Conservation (phyloP, 2,329 filamentous ascomycete genomes). For the Aspergillus felis region DNA sequence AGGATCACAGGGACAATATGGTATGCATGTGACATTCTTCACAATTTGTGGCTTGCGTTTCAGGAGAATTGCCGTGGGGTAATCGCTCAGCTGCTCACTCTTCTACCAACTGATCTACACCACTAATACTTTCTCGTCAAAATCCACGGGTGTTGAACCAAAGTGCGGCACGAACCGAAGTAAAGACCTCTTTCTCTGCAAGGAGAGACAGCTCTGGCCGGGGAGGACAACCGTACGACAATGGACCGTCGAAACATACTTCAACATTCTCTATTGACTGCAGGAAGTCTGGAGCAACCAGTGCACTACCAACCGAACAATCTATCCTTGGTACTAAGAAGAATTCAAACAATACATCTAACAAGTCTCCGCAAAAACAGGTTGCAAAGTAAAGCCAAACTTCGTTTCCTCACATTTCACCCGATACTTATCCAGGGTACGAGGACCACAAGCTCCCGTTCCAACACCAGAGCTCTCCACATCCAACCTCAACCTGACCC, state of each 20-base stretch:
- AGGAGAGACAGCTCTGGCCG: too few species aligned
- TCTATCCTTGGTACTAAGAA: neutral
- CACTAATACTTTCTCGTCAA: too few species aligned
- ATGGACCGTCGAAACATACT: neutral
- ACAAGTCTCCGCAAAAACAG: neutral
- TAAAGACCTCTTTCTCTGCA: too few species aligned
- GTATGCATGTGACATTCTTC: neutral
- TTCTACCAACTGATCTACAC: too few species aligned
- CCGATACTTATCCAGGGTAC: neutral
- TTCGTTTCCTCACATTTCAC: neutral
- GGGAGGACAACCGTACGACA: too few species aligned
- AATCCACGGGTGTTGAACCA: too few species aligned
- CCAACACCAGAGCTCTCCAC: slow-evolving; percentile 2
- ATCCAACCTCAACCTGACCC: slow-evolving; percentile 15
- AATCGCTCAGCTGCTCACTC: neutral
- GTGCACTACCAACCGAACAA: neutral
- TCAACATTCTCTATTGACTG: neutral
- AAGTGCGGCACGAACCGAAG: too few species aligned
- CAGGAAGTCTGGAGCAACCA: neutral
- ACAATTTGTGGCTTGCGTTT: neutral
- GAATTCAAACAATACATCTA: neutral
- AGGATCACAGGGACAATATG: neutral
- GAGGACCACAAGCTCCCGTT: neutral
- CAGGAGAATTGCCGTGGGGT: neutral
- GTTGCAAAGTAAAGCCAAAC: neutral